Percentiles rank a stretch among this genome's conserved stretches.
These are phyloP conservation scores for Tulasnella sp. DNA, from an alignment of 768 basidiomycete genomes.

Conservation along the genomic window DNA sequence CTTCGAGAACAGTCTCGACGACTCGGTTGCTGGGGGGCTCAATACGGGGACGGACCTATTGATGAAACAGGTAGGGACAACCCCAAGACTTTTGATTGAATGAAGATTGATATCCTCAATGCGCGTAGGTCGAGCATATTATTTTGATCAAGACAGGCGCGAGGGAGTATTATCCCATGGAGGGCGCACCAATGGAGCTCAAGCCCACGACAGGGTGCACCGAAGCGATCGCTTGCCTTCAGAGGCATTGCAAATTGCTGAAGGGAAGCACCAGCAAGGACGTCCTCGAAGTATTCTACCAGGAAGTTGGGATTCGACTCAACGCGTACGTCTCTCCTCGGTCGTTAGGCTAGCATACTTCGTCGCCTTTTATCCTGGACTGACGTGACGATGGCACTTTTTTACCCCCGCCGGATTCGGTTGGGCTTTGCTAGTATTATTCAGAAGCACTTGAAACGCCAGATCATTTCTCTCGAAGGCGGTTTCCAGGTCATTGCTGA, in stretches of 20 bases:
- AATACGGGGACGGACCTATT: constrained; percentile 93
- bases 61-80: constrained; percentile 71
- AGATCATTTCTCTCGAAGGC: constrained; percentile 89
- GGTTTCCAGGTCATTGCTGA: constrained; percentile 97
- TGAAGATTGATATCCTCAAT: constrained; percentile 14
- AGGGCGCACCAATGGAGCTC: constrained; percentile 70
- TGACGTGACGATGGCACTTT: background rate
- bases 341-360: background rate
- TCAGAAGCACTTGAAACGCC: constrained; percentile 93
- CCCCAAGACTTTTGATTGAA: background rate
- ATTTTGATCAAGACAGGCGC: constrained; percentile 74
- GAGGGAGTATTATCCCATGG: constrained; percentile 84
- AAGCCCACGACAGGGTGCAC: constrained; percentile 78
- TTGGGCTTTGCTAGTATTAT: constrained; percentile 52
- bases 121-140: constrained; percentile 78
- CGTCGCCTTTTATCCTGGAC: background rate
- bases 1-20: constrained; percentile 87
- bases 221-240: constrained; percentile 84
- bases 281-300: constrained; percentile 94
- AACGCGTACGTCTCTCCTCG: constrained; percentile 50
- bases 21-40: constrained; percentile 84
- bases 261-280: constrained; percentile 93
- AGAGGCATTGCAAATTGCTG: constrained; percentile 83
- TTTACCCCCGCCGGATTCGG: background rate
- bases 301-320: constrained; percentile 88